Percentiles rank a stretch among this genome's conserved stretches.
phyloP scores from a whole-genome alignment of 768 basidiomycete genomes.

The Tricholomella constricta region DNA sequence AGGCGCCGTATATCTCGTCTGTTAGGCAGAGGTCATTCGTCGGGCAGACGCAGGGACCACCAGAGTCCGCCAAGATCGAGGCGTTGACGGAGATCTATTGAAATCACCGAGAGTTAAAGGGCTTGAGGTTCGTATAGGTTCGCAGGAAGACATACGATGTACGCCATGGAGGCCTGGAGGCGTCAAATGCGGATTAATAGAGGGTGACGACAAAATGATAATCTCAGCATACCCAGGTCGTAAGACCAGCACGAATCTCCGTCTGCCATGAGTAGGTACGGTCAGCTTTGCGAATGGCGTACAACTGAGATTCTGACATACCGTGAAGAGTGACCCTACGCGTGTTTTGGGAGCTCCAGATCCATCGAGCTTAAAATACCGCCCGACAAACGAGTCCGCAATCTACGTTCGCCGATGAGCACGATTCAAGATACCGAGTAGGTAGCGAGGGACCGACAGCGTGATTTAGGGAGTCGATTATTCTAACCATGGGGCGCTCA shows the following conservation, averaged over 20 bases:
- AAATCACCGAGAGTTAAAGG: constrained; percentile 10
- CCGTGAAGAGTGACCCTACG: constrained; percentile 62
- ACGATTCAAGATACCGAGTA: neutral
- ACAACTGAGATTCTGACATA: constrained; percentile 22
- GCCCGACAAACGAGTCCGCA: constrained; percentile 50
- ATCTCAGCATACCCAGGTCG: constrained; percentile 67
- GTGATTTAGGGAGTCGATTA: constrained; percentile 27
- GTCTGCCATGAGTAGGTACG: constrained; percentile 44
- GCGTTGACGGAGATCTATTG: constrained; percentile 83
- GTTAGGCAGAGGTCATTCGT: constrained; percentile 53
- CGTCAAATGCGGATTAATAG: constrained; percentile 4
- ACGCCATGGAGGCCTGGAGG: constrained; percentile 75
- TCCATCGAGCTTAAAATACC: constrained; percentile 76
- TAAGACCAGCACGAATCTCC: constrained; percentile 76
- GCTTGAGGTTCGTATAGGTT: neutral
- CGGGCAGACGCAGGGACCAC: constrained; percentile 81
- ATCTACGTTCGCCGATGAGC: constrained; percentile 32
- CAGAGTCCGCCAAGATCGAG: constrained; percentile 71
- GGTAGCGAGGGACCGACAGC: constrained; percentile 24
- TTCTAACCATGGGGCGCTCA: constrained; percentile 19
- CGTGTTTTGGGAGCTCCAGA: constrained; percentile 66
- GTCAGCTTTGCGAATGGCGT: neutral
- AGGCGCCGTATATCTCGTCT: constrained; percentile 56
- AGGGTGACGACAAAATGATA: neutral
- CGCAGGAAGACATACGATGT: constrained; percentile 56